phyloP scores from a whole-genome alignment of 225 moss, liverwort and hornwort species.

The Polytrichum commune region DNA sequence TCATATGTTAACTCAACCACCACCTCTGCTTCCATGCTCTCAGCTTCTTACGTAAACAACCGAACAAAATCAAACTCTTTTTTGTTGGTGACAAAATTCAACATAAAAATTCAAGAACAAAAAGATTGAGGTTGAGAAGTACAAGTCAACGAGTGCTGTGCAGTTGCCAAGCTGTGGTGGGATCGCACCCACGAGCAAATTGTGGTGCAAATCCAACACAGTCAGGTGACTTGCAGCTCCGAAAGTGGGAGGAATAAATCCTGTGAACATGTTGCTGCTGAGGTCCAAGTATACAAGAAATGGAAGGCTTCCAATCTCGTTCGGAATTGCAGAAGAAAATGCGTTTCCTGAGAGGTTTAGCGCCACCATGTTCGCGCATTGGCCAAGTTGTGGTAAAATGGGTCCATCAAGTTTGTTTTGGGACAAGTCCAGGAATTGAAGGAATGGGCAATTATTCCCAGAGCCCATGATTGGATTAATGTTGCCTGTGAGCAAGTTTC shows the following conservation, averaged over 20 bases:
- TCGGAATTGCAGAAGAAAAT: constrained; percentile 58
- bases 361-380: constrained; percentile 61
- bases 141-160: constrained; percentile 64
- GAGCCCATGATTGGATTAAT: constrained; percentile 42
- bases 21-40: too few relatives aligned
- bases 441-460: constrained; percentile 57
- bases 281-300: constrained; percentile 62
- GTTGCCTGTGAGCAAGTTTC: constrained; percentile 64
- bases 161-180: constrained; percentile 80
- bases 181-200: constrained; percentile 57
- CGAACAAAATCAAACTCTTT: too few relatives aligned
- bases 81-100: too few relatives aligned
- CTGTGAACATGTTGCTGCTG: constrained; percentile 61
- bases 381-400: constrained; percentile 51
- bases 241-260: constrained; percentile 60
- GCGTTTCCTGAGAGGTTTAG: constrained; percentile 61
- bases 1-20: too few relatives aligned
- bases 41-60: too few relatives aligned
- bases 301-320: constrained; percentile 56
- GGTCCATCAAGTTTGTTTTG: constrained; percentile 54
- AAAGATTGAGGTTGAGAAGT: constrained; percentile 6
- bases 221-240: constrained; percentile 47
- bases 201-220: constrained; percentile 59
- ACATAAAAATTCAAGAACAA: too few relatives aligned
- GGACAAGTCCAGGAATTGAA: constrained; percentile 70